A percentile compares a stretch with the other conserved stretches of the same genome.
These are phyloP conservation scores for Trichoderma sp. DNA, from an alignment of 2,329 filamentous ascomycete genomes.

Conservation along the genomic window DNA sequence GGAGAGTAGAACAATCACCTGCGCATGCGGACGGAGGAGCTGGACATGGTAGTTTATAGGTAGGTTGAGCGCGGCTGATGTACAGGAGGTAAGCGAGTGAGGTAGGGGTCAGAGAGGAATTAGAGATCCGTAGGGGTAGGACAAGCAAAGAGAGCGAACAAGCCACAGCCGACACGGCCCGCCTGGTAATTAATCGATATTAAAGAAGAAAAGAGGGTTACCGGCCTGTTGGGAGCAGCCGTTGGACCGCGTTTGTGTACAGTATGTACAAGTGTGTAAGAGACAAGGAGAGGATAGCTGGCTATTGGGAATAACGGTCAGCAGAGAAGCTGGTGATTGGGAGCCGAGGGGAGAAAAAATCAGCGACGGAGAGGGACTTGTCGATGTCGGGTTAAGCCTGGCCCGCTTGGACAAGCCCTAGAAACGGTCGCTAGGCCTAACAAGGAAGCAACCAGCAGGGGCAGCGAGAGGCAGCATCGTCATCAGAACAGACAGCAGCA, in stretches of 20 bases:
- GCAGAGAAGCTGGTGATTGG: not conserved
- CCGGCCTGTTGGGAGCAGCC: not conserved
- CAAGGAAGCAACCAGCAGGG: not conserved
- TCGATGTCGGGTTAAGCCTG: conserved; percentile 9
- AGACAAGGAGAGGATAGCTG: too few relatives aligned
- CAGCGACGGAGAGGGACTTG: not conserved
- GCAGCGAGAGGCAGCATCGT: not conserved
- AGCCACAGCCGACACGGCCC: not conserved
- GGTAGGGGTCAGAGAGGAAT: not conserved
- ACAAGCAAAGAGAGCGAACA: not conserved
- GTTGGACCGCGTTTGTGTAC: not conserved
- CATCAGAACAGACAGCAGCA: too few relatives aligned
- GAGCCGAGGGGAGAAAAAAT: not conserved
- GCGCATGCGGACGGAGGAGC: not conserved
- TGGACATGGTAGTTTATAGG: conserved; percentile 8
- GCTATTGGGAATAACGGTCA: too few relatives aligned
- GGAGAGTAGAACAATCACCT: conserved; percentile 12
- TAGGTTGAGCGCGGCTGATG: not conserved
- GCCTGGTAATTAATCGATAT: not conserved
- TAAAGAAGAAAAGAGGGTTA: not conserved
- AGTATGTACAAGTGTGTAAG: too few relatives aligned
- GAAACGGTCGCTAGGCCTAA: conserved; percentile 3
- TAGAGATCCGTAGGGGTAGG: not conserved
- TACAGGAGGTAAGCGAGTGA: not conserved
- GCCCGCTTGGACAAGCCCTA: conserved; percentile 13